Conservation (phyloP, 2,329 filamentous ascomycete species). For the Aspergillus sp. region DNA sequence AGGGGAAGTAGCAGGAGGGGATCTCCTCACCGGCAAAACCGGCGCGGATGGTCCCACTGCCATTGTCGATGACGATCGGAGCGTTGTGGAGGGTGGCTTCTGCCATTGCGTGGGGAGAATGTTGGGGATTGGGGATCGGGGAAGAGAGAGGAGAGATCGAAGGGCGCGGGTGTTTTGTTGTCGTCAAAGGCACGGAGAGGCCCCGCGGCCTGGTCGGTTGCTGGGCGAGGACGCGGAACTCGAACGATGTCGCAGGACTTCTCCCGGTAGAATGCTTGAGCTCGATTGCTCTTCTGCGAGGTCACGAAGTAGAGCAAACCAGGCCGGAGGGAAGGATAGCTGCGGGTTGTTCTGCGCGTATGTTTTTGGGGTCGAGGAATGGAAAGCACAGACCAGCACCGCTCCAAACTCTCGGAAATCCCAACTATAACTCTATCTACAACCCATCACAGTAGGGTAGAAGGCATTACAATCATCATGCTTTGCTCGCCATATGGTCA, state of each 20-base stretch:
- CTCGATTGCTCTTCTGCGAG: neutral
- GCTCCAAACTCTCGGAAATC: too few species aligned
- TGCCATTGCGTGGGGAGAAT: constrained; percentile 52
- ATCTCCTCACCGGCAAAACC: constrained; percentile 95
- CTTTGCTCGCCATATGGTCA: neutral
- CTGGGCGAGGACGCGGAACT: neutral
- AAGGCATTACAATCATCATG: neutral
- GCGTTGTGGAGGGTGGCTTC: constrained; percentile 84
- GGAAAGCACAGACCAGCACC: neutral
- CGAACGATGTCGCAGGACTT: neutral
- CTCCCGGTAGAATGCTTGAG: neutral
- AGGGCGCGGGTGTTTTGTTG: constrained; percentile 22
- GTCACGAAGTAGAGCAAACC: neutral
- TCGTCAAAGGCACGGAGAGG: constrained; percentile 24
- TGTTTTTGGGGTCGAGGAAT: neutral
- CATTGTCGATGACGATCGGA: constrained; percentile 98
- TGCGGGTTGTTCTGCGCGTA: constrained; percentile 4
- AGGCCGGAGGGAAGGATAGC: neutral
- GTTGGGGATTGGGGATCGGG: constrained; percentile 14
- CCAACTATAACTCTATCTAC: too few species aligned
- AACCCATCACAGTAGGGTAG: too few species aligned
- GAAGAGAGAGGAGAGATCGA: constrained; percentile 12
- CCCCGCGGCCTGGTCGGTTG: constrained; percentile 30
- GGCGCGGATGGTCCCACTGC: constrained; percentile 93
- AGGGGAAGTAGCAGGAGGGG: constrained; percentile 96